Base-by-base conservation (phyloP, 1,284 basidiomycete genomes). In the Puccinia hordei region DNA sequence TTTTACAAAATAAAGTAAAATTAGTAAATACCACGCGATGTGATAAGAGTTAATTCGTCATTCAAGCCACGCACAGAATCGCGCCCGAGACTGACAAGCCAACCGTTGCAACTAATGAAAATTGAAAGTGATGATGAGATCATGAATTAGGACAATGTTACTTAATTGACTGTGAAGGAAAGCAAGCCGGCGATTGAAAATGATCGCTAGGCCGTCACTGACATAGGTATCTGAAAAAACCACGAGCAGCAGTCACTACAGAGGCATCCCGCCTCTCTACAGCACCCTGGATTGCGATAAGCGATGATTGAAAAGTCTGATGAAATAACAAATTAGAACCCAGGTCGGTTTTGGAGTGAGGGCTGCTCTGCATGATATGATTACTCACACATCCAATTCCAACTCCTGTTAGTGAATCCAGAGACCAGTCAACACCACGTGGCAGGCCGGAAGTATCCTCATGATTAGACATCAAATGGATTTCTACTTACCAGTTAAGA, bases 171-270 rank as follows among this genome's bases (percentile, higher is more conserved):
- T n/a, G n/a, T 49, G 46, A 49, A 49, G 17, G 46, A 49, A 17
- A 55, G 53, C n/a, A 4, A 55, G 12, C 8, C 17, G 15, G 17
- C 46, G 17, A 49, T 19, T 49, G 17, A 8, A 55, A 55, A 9
- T 55, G n/a, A 55, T 9, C n/a, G 19, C 53, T 6, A 24, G 53
- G n/a, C 8, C 53, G 57, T 33, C 4, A 59, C 57, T 59, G 13
- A 59, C 57, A 59, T 19, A 33, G 27, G 57, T 33, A 33, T 27
- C 57, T 59, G 17, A 59, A 59, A 59, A 59, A 59, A 33, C 57
- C 57, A 17, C 57, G 57, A 33, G 57, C 57, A 59, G 57, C 57
- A 59, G 57, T 59, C 57, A 59, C 57, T 30, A 59, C 57, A 4
- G 57, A 59, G 17, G 63, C 38, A 24, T 35, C 35, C 4, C 38